A percentile compares a stretch with the other conserved stretches of the same genome.
phyloP scores from a whole-genome alignment of 768 basidiomycete genomes.

The Boletus fagicola region DNA sequence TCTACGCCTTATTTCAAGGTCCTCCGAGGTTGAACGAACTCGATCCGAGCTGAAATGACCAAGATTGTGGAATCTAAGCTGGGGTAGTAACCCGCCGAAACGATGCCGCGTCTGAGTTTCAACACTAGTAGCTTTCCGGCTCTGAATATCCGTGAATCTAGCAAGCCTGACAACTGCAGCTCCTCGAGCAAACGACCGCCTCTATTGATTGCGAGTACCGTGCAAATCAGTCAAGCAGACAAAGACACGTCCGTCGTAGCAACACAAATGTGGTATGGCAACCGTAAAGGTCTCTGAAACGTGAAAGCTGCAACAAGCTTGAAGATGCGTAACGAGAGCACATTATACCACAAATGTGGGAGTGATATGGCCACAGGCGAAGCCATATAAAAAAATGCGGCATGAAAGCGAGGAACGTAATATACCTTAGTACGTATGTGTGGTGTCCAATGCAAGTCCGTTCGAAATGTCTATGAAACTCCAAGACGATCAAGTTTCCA shows the following conservation, averaged over 20 bases:
- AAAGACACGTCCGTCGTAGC: background rate
- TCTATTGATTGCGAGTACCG: constrained; percentile 5
- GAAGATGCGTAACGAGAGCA: constrained; percentile 13
- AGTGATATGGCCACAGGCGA: constrained; percentile 9
- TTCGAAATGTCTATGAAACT: constrained; percentile 24
- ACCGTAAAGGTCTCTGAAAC: constrained; percentile 6
- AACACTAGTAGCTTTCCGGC: too few species aligned
- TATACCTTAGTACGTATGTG: constrained; percentile 32
- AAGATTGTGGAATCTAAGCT: too few species aligned
- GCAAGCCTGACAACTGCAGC: background rate
- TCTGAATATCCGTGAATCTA: too few species aligned
- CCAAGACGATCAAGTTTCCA: constrained; percentile 12
- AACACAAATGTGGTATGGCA: constrained; percentile 2
- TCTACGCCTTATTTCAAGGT: too few species aligned
- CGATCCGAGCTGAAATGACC: too few species aligned
- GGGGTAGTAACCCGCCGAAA: too few species aligned
- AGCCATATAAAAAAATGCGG: constrained; percentile 21
- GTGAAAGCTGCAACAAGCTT: constrained; percentile 1
- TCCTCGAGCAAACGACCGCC: background rate
- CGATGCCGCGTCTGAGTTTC: too few species aligned
- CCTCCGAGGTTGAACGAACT: too few species aligned
- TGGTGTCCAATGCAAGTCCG: constrained; percentile 30
- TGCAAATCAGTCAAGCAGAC: constrained; percentile 3
- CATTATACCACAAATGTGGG: constrained; percentile 24
- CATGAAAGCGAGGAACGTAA: constrained; percentile 22